Evolutionary conservation across 2,329 filamentous ascomycete genomes (phyloP).

Genomic region (Colletotrichum melonis): DNA sequence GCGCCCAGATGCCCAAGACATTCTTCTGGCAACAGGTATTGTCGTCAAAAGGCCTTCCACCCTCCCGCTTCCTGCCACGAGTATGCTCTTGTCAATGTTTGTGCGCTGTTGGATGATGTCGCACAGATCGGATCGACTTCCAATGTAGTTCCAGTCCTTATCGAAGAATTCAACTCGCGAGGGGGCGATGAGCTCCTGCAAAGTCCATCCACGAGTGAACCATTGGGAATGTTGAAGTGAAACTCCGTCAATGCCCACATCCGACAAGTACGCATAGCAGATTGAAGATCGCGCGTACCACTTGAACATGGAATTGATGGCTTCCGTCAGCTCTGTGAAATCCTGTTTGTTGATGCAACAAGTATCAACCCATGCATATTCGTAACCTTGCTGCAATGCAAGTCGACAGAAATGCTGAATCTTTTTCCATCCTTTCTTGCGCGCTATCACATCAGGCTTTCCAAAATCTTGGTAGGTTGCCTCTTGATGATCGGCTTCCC

Average conservation of each 20-base stretch:
- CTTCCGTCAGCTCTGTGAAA: conserved; percentile 15
- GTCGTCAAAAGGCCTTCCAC: not conserved
- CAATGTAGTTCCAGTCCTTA: not conserved
- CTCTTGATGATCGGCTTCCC: conserved; percentile 42
- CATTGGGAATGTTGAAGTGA: not conserved
- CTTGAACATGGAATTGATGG: conserved; percentile 28
- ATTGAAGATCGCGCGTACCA: not conserved
- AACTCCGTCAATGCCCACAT: not conserved
- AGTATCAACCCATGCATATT: conserved; percentile 21
- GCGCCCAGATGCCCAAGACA: conserved; percentile 42
- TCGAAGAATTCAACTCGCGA: not conserved
- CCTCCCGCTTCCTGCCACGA: not conserved
- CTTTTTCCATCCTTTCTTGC: conserved; percentile 45
- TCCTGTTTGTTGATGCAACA: conserved; percentile 23
- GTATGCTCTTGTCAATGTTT: not conserved
- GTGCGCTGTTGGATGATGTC: not conserved
- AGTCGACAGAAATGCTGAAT: not conserved
- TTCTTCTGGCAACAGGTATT: conserved; percentile 13
- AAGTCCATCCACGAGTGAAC: conserved; percentile 11
- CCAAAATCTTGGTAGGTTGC: conserved; percentile 66
- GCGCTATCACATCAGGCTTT: conserved; percentile 23
- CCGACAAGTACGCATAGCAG: conserved; percentile 31
- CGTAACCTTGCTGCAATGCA: not conserved
- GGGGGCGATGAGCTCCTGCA: conserved; percentile 18
- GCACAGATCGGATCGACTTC: not conserved